These are phyloP conservation scores for Microdochium paspali DNA, from an alignment of 2,329 filamentous ascomycete species.

Conservation along the genomic window DNA sequence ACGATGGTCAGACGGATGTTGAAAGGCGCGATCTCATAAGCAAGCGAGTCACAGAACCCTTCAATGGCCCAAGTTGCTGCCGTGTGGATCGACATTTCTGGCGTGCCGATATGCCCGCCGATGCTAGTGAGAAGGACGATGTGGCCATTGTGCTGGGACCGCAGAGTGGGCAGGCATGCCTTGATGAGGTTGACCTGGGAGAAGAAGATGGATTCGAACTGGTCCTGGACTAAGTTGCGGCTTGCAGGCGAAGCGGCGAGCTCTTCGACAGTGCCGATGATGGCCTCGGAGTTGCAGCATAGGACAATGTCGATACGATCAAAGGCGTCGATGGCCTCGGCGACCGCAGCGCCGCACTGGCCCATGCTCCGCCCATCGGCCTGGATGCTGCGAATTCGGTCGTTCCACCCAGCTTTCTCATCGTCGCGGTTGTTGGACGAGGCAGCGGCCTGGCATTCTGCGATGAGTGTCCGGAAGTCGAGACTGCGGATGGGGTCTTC, in stretches of 20 bases:
- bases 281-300: slow-evolving; percentile 82
- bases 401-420: slow-evolving; percentile 64
- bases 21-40: slow-evolving; percentile 94
- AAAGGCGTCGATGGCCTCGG: slow-evolving; percentile 77
- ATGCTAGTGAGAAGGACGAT: slow-evolving; percentile 85
- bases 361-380: slow-evolving; percentile 54
- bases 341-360: slow-evolving; percentile 77
- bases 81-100: slow-evolving; percentile 83
- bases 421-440: slow-evolving; percentile 46
- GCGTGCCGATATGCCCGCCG: slow-evolving; percentile 86
- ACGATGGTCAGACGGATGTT: slow-evolving; percentile 95
- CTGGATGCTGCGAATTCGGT: slow-evolving; percentile 59
- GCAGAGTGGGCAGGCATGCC: slow-evolving; percentile 69
- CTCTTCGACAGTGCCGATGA: slow-evolving; percentile 75
- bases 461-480: slow-evolving; percentile 73
- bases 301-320: slow-evolving; percentile 83
- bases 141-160: slow-evolving; percentile 75
- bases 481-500: slow-evolving; percentile 66
- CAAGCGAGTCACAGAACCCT: slow-evolving; percentile 89
- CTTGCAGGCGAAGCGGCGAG: slow-evolving; percentile 64
- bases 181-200: slow-evolving; percentile 95
- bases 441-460: slow-evolving; percentile 55
- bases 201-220: slow-evolving; percentile 94
- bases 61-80: slow-evolving; percentile 92
- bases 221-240: slow-evolving; percentile 72